Base-by-base conservation (phyloP, 2,329 filamentous ascomycete genomes). In the Cryphonectria japonica region DNA sequence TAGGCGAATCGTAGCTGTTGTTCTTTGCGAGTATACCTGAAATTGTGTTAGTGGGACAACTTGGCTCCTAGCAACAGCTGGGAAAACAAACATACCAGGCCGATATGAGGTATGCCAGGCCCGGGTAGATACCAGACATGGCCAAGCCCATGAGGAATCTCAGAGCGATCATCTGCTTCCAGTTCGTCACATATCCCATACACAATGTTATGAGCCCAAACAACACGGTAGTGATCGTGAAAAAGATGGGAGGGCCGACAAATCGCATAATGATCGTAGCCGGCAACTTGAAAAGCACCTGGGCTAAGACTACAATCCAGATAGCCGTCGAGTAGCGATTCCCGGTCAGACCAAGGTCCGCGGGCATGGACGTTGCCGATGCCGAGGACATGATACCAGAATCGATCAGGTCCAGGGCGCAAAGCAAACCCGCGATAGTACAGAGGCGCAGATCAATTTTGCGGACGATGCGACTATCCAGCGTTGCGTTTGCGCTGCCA, bases 251-350 rank as follows among this genome's bases (percentile, higher is more conserved):
- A 0, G 91, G 91, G 0, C 91, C 90, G 65, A 91, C 83, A 0
- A 87, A 85, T 63, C 91, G 85, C 39, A 92, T 88, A 0, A 89
- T 87, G 61, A 93, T 84, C 0, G 91, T 93, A 1, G 88, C 89
- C 0, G 91, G 91, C 9, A 93, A 81, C 77, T 93, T 91, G 76
- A 91, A 92, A 13, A 85, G 85, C 57, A 93, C 90, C 75, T 86
- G 89, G 6, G 90, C 84, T 69, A 93, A 85, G 13, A 91, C 92
- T 79, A 93, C 92, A 77, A 93, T 91, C 81, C 93, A 91, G 70
- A 93, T 93, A 32, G 89, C 86, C 5, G 93, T 86, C 1, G 89
- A 91, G 77, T 91, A 93, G 54, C 90, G 84, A 73, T 90, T 88
- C 32, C 90, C 90, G 59, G 88, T 85, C 16, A 93, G 82, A 22